A percentile compares a stretch with the other conserved stretches of the same genome.
Conservation (phyloP, 495 filamentous ascomycete species). For the Ramalina intermedia region DNA sequence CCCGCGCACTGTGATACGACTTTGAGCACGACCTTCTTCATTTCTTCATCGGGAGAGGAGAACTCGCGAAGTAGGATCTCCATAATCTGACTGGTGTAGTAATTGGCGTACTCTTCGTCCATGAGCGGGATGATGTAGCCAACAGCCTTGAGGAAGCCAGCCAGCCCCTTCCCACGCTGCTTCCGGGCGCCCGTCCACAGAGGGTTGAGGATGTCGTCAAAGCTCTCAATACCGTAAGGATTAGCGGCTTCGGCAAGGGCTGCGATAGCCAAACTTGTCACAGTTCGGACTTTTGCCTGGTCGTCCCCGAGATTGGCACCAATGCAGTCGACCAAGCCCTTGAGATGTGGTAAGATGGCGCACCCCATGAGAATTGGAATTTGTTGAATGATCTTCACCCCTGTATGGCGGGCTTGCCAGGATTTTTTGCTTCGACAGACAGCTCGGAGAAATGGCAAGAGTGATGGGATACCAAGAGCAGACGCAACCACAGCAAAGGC, state of each 20-base stretch:
- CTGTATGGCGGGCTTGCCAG: constrained; percentile 98
- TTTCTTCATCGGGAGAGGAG: constrained; percentile 92
- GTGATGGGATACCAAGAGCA: constrained; percentile 86
- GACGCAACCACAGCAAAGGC: constrained; percentile 97
- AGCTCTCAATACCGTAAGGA: constrained; percentile 98
- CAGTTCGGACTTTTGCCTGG: constrained; percentile 91
- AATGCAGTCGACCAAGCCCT: constrained; percentile 93
- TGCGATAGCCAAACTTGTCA: constrained; percentile 88
- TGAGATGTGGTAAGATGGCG: constrained; percentile 89
- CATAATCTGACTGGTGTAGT: constrained; percentile 98
- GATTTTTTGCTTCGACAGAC: constrained; percentile 97
- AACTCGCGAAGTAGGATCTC: constrained; percentile 95
- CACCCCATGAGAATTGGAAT: constrained; percentile 99
- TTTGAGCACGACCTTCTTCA: constrained; percentile 98
- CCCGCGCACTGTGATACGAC: constrained; percentile 94
- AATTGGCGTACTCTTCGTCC: constrained; percentile 99
- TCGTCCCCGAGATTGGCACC: constrained; percentile 92
- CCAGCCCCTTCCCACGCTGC: constrained; percentile 90
- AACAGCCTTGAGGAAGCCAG: constrained; percentile 92
- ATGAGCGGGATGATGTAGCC: constrained; percentile 97
- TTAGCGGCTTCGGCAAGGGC: constrained; percentile 93
- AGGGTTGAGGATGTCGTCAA: constrained; percentile 93
- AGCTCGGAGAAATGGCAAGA: constrained; percentile 87
- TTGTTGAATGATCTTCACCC: constrained; percentile 97
- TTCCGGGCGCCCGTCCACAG: constrained; percentile 87